These are phyloP conservation scores for Boletellus emodensis DNA, from an alignment of 768 basidiomycete species.

Conservation along the genomic window DNA sequence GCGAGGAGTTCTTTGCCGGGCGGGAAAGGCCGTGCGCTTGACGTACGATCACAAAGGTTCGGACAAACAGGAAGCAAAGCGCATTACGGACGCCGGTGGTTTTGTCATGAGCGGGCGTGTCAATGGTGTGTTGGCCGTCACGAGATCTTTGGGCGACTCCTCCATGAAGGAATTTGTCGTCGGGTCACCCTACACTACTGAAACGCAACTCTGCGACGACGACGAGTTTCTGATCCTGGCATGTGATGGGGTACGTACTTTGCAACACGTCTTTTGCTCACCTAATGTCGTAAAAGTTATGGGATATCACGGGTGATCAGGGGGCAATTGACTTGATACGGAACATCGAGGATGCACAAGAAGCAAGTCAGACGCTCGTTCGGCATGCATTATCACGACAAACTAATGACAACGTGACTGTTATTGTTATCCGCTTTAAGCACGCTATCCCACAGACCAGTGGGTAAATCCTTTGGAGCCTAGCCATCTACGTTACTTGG, in stretches of 20 bases:
- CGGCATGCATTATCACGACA: slow-evolving; percentile 84
- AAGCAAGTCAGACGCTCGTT: slow-evolving; percentile 72
- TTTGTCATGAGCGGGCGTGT: slow-evolving; percentile 99
- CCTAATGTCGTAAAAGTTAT: slow-evolving; percentile 55
- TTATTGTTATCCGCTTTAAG: slow-evolving; percentile 84
- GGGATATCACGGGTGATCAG: slow-evolving; percentile 95
- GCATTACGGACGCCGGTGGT: slow-evolving; percentile 96
- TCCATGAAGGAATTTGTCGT: slow-evolving; percentile 99
- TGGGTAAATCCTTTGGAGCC: slow-evolving; percentile 6
- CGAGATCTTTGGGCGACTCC: slow-evolving; percentile 91
- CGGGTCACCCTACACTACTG: slow-evolving; percentile 97
- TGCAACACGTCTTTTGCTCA: not conserved
- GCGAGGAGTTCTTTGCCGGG: slow-evolving; percentile 86
- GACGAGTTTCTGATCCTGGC: slow-evolving; percentile 96
- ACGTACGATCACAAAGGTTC: slow-evolving; percentile 99
- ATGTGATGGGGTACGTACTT: slow-evolving; percentile 85
- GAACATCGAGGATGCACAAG: slow-evolving; percentile 69
- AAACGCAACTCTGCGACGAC: slow-evolving; percentile 83
- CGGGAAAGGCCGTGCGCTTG: slow-evolving; percentile 84
- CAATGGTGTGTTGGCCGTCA: slow-evolving; percentile 96
- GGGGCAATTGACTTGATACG: slow-evolving; percentile 83
- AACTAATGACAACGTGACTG: slow-evolving; percentile 93
- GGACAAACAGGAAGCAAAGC: slow-evolving; percentile 95
- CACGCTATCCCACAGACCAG: slow-evolving; percentile 11
- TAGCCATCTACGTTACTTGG: not conserved